Evolutionary conservation across 805 yeast species (phyloP), one percentile per base, ranked within the genome.

Genomic region (Sugiyamaella floridensis): DNA sequence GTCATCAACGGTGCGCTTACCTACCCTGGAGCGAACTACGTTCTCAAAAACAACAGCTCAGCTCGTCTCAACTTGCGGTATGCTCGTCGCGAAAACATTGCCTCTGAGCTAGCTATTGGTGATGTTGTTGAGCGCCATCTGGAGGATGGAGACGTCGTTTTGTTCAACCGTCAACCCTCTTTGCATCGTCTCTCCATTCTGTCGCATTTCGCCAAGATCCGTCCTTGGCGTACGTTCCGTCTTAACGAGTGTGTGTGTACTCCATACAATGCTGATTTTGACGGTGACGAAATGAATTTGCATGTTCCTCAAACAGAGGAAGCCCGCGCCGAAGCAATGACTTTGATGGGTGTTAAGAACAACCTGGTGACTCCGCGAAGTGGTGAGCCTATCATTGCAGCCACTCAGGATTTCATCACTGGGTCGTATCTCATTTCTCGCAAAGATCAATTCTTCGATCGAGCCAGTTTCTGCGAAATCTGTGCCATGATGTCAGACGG

Each of bases 281-380:
- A 93, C 70, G 99, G 99, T 71, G 99, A 93, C 72, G 99, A 93
- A 70, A 93, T 93, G 99, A 93, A 93, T 69, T 76, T 93, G 65
- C 99, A 93, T 67, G 99, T 93, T 45, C 99, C 99, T 1, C 99
- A 93, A 70, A 93, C 98, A 1, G 98, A 93, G 71, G 99, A 93
- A 70, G 98, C 99, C 1, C 76, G 99, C 59, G 96, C 98, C 0
- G 99, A 93, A 70, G 99, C 99, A n/a, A 89, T 92, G 70, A 87
- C 86, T 64, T 76, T 93, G 65, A 93, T 93, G 99, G 99, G 98
- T 51, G 99, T 93, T 43, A 93, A 93, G 63, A 86, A 90, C 66
- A 93, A 93, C 67, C 74, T 93, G 58, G 77, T 93, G 60, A 93
- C 99, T 1, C 99, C 99, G 9, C 88, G 90, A 65, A 87, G 96